Conservation (phyloP, 192 early-diverging fungal genomes). For the Gryganskiella cystojenkinii region DNA sequence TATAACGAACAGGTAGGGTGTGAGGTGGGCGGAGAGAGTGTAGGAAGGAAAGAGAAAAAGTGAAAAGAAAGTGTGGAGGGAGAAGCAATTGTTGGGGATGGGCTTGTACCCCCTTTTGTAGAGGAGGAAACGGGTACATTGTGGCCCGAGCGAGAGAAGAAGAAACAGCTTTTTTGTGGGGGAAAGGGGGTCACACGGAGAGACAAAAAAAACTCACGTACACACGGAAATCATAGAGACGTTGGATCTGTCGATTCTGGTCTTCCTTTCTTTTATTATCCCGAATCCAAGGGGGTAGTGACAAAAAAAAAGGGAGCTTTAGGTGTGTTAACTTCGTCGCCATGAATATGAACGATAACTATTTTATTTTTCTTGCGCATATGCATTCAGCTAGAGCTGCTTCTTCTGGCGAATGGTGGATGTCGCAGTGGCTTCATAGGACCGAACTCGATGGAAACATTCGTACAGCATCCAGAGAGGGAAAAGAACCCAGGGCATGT, state of each 20-base stretch:
- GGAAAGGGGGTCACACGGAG: background rate
- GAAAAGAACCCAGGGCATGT: conserved; percentile 75
- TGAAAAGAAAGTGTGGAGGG: conserved; percentile 3
- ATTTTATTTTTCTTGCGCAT: background rate
- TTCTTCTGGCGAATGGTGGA: conserved; percentile 9
- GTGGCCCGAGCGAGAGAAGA: background rate
- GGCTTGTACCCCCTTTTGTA: background rate
- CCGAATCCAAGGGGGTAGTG: no score
- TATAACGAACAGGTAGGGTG: no score
- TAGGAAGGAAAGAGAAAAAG: background rate
- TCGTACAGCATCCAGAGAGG: conserved; percentile 68
- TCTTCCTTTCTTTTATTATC: no score
- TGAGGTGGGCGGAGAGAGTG: background rate
- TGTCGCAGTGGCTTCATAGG: conserved; percentile 9
- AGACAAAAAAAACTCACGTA: background rate
- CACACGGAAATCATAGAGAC: no score
- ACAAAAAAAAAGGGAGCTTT: background rate
- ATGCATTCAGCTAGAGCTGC: background rate
- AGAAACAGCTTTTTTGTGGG: no score
- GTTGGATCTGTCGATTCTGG: no score
- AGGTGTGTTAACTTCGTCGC: no score
- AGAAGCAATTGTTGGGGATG: background rate
- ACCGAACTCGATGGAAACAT: conserved; percentile 43
- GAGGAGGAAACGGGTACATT: background rate
- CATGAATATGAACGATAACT: no score